Percentiles rank a stretch among this genome's conserved stretches.
phyloP scores from a whole-genome alignment of 345 rosid species.

The Geranium rotundifolium region DNA sequence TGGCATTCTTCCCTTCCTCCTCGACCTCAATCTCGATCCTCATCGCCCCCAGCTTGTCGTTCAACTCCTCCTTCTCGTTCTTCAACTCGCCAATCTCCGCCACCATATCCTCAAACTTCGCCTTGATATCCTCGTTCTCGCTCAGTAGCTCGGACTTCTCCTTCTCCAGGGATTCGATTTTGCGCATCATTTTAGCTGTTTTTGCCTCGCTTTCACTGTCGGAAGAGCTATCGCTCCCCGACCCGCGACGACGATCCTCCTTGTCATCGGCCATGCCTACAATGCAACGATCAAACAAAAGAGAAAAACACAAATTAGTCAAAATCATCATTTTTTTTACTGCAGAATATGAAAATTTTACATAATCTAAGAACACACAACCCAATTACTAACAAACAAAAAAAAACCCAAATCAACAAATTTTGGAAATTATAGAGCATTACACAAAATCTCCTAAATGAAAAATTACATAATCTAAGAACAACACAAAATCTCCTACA shows the following conservation, averaged over 20 bases:
- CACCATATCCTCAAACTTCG: conserved; percentile 17
- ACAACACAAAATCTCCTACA: no score
- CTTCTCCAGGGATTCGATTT: conserved; percentile 34
- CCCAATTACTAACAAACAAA: no score
- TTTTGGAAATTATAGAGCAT: no score
- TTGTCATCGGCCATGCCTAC: conserved; percentile 16
- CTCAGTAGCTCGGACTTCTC: conserved; percentile 33
- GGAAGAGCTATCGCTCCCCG: conserved; percentile 19
- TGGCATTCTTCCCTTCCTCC: conserved; percentile 36
- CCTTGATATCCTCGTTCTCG: conserved; percentile 31
- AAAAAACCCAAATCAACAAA: no score
- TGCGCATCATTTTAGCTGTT: conserved; percentile 17
- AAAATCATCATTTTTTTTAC: background rate
- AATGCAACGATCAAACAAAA: background rate
- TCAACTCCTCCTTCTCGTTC: conserved; percentile 27
- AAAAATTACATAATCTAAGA: no score
- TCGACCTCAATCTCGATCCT: conserved; percentile 39
- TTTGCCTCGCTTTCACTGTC: conserved; percentile 17
- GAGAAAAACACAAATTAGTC: background rate
- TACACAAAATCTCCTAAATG: no score
- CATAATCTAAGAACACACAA: no score
- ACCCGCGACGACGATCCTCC: no score
- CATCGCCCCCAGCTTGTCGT: conserved; percentile 26
- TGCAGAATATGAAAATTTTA: no score
- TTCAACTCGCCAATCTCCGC: conserved; percentile 32